Evolutionary conservation across 495 filamentous ascomycete genomes (phyloP), one percentile per base, ranked within the genome.

Genomic region (Xylaria telfairii): DNA sequence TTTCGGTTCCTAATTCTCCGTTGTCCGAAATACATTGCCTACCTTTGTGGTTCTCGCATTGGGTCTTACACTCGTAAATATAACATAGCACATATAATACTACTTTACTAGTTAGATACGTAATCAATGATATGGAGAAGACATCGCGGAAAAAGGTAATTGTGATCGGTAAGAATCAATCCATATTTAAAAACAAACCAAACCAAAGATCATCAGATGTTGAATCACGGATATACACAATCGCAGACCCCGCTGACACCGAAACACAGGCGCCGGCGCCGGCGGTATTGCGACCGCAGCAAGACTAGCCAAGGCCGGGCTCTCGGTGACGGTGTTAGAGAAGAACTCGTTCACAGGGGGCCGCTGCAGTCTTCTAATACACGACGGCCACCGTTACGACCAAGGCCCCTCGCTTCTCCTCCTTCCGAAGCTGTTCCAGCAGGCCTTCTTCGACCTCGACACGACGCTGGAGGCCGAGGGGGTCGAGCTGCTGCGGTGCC

Each of bases 391-490:
- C 73, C 86, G 90, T 28, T 92, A 92, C 81, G 90, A 92, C 75
- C 90, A 91, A 83, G 90, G 90, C 0, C 90, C 90, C 0, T 92
- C 90, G 0, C 83, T 92, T 5, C 85, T 93, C 2, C 81, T 93
- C 6, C 88, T 93, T 37, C 91, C 90, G 5, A 84, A 83, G 57
- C 81, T 92, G 54, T 93, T 92, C 81, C 81, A 82, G 26, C 87
- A 90, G 75, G 83, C 87, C 17, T 93, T 91, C 71, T 73, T 76
- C 34, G 90, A 93, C 73, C 86, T 92, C 4, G 88, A 82, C 51
- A 91, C 90, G 1, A 85, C 83, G 0, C 75, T 91, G 6, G 82
- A 86, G 72, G 81, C 80, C 6, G 90, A 91, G 77, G 87, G 87
- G 28, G 81, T 92, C 24, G 76, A 87, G 68, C 80, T 92, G 9